Evolutionary conservation across 2,329 filamentous ascomycete species (phyloP), one percentile per base, ranked within the genome.

Genomic region (Cryphonectria japonica): DNA sequence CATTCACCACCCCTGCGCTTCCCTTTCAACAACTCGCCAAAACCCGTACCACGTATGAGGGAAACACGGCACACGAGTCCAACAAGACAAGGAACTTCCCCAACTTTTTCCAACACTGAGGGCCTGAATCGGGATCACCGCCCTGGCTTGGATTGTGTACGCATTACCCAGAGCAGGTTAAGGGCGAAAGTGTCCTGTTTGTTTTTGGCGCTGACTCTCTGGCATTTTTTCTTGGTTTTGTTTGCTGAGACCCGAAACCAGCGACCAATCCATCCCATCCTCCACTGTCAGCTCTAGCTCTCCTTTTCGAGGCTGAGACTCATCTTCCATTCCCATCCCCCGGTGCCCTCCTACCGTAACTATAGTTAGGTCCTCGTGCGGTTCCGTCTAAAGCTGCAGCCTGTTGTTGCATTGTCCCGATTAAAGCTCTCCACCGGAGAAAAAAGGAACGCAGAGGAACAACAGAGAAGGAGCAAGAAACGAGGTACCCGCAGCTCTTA

Each of bases 51-150:
- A 16, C 32, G 26, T 19, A 34, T 9, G 26, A 34, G 26, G 26
- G 32, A 34, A 32, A 34, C 57, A 60, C 26, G 60, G 14, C 60
- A 62, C 60, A 26, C 34, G 60, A 34, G 32, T 62, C 60, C 74
- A 77, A 75, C 74, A 76, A 32, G 68, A 68, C 66, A 70, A 69
- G 70, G 73, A 75, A 77, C 68, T 75, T 78, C 76, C 77, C 76
- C 76, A 77, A 78, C 76, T 77, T 75, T 77, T 77, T 78, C 76
- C 64, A 54, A 39, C 46, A 16, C 46, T 54, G 67, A 61, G 26
- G 46, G 69, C 67, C 67, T 69, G 60, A 19, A 13, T 29, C 64
- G 67, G 22, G 59, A 62, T 54, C 41, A 65, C 9, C 32, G 37
- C 13, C 37, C n/a, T 63, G 61, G 54, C 54, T 14, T 32, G 54